Conservation (phyloP, 495 filamentous ascomycete species). For the Endocarpon pusillum region DNA sequence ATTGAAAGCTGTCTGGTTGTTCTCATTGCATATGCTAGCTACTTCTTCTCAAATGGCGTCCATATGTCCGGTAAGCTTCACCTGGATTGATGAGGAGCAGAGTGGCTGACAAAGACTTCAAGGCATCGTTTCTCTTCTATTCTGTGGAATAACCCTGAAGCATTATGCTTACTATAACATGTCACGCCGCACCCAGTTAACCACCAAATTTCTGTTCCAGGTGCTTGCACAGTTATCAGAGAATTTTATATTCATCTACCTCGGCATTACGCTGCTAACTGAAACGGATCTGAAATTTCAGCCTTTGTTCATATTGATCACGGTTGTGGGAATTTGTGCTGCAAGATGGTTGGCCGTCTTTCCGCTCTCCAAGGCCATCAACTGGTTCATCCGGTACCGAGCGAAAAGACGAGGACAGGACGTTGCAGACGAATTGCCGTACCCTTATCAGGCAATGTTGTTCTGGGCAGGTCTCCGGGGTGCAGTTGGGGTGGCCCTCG, state of each 20-base stretch:
- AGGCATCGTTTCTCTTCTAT: slow-evolving; percentile 94
- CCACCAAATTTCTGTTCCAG: slow-evolving; percentile 95
- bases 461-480: slow-evolving; percentile 97
- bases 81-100: neutral
- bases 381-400: slow-evolving; percentile 86
- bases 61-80: slow-evolving; percentile 69
- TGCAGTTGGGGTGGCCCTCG: slow-evolving; percentile 88
- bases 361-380: slow-evolving; percentile 75
- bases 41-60: slow-evolving; percentile 91
- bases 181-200: slow-evolving; percentile 92
- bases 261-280: slow-evolving; percentile 86
- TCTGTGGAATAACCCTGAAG: slow-evolving; percentile 95
- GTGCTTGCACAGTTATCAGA: slow-evolving; percentile 88
- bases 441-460: slow-evolving; percentile 88
- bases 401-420: slow-evolving; percentile 63
- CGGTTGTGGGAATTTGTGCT: slow-evolving; percentile 76
- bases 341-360: slow-evolving; percentile 90
- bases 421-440: slow-evolving; percentile 76
- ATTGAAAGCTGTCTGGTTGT: slow-evolving; percentile 93
- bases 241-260: slow-evolving; percentile 99
- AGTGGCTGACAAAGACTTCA: slow-evolving; percentile 4
- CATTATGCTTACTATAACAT: slow-evolving; percentile 99
- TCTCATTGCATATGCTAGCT: slow-evolving; percentile 85
- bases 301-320: slow-evolving; percentile 87
- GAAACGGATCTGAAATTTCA: slow-evolving; percentile 77